Percentiles rank a stretch among this genome's conserved stretches.
These are phyloP conservation scores for Boletus coccyginus DNA, from an alignment of 768 basidiomycete species.

Conservation along the genomic window DNA sequence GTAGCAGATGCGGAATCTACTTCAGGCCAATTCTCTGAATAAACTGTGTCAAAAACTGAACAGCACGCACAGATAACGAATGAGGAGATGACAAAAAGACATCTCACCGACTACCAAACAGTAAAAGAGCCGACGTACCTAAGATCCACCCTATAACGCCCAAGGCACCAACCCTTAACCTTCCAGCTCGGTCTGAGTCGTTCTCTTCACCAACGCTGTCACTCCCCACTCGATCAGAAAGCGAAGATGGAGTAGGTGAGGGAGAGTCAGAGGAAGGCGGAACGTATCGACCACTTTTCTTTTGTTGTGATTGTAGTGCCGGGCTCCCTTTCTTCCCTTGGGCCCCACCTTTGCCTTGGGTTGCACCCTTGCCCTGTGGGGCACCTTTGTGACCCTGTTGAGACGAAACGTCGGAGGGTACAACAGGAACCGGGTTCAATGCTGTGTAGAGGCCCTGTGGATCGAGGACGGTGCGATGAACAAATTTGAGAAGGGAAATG, in stretches of 20 bases:
- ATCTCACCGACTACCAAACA: neutral
- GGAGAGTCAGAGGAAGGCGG: conserved; percentile 34
- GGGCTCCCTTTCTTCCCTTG: conserved; percentile 20
- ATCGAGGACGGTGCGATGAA: conserved; percentile 55
- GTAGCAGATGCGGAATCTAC: neutral
- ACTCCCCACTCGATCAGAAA: conserved; percentile 15
- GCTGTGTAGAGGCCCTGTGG: conserved; percentile 55
- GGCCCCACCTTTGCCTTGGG: conserved; percentile 2
- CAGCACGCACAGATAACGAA: neutral
- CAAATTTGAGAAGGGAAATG: conserved; percentile 45
- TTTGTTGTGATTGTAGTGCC: conserved; percentile 28
- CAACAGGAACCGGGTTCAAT: conserved; percentile 63
- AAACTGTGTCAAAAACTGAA: neutral
- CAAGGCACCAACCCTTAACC: conserved; percentile 66
- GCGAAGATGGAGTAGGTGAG: conserved; percentile 19
- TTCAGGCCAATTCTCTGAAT: conserved; percentile 17
- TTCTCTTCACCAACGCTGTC: conserved; percentile 55
- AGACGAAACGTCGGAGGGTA: conserved; percentile 16
- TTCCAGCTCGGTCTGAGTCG: conserved; percentile 64
- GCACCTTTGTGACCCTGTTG: conserved; percentile 11
- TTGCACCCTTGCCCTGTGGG: neutral
- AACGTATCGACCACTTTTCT: conserved; percentile 30
- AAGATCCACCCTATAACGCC: conserved; percentile 63
- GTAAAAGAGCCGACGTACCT: conserved; percentile 40
- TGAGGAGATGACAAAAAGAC: neutral